Conservation (phyloP, 2,329 filamentous ascomycete genomes). For the Septoria linicola region DNA sequence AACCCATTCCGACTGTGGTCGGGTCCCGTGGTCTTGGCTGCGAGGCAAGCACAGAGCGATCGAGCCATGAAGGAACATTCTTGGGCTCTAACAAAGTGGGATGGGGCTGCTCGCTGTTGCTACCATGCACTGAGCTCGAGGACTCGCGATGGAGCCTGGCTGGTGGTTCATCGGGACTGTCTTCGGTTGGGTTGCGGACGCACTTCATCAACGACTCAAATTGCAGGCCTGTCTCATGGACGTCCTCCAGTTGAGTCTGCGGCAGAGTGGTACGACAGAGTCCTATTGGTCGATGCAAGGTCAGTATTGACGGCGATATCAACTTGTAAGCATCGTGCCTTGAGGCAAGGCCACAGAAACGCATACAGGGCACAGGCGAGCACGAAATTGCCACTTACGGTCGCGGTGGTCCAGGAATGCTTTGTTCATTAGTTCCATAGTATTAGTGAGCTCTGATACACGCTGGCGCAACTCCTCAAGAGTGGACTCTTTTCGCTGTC, state of each 20-base stretch:
- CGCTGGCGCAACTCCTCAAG: conserved; percentile 71
- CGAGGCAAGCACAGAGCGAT: conserved; percentile 20
- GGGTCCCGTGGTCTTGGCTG: conserved; percentile 7
- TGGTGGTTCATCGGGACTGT: conserved; percentile 6
- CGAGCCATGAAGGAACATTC: conserved; percentile 33
- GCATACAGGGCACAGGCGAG: too few species aligned
- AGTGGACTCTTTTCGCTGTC: conserved; percentile 78
- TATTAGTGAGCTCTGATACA: conserved; percentile 66
- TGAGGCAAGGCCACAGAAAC: too few species aligned
- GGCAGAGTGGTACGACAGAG: conserved; percentile 24
- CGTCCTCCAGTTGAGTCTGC: conserved; percentile 23
- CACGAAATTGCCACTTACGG: conserved; percentile 1
- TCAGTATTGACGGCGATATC: too few species aligned
- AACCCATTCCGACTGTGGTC: conserved; percentile 29
- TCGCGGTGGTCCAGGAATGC: conserved; percentile 57
- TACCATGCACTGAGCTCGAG: conserved; percentile 2
- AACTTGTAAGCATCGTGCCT: too few species aligned
- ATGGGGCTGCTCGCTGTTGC: not conserved
- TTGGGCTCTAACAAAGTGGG: conserved; percentile 17
- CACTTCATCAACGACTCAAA: conserved; percentile 27
- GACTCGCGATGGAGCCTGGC: not conserved
- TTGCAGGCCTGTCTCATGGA: conserved; percentile 25
- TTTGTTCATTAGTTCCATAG: conserved; percentile 71
- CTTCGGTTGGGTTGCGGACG: conserved; percentile 27
- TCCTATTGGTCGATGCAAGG: too few species aligned